These are phyloP conservation scores for Schizothecium vesticola DNA, from an alignment of 495 filamentous ascomycete genomes.

Conservation along the genomic window DNA sequence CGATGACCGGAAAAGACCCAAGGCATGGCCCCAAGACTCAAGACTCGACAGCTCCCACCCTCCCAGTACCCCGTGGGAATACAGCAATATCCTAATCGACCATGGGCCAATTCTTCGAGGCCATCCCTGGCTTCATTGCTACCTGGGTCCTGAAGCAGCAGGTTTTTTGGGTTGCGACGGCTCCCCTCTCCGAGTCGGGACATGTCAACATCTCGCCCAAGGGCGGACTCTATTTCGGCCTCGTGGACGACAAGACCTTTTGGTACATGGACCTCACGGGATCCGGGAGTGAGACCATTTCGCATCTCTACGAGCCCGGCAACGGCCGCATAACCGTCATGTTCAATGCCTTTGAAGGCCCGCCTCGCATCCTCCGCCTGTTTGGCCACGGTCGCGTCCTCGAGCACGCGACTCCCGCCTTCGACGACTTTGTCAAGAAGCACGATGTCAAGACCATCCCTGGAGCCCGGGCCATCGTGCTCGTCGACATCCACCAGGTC, in stretches of 20 bases:
- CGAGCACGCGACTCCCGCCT: slow-evolving; percentile 49
- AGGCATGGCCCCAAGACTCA: neutral
- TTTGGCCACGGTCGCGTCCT: slow-evolving; percentile 63
- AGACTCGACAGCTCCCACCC: neutral
- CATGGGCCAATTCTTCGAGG: slow-evolving; percentile 61
- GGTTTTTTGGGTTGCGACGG: slow-evolving; percentile 64
- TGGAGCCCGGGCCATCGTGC: slow-evolving; percentile 57
- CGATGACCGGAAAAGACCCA: slow-evolving; percentile 35
- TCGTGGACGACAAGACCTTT: slow-evolving; percentile 52
- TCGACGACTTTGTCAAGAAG: slow-evolving; percentile 41
- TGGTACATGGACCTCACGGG: slow-evolving; percentile 71
- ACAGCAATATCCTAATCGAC: neutral
- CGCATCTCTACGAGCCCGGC: slow-evolving; percentile 59
- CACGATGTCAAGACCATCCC: slow-evolving; percentile 38
- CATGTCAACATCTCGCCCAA: slow-evolving; percentile 70
- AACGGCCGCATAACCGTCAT: slow-evolving; percentile 68
- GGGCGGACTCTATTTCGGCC: slow-evolving; percentile 55
- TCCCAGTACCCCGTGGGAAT: neutral
- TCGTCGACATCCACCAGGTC: slow-evolving; percentile 63
- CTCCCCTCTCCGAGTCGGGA: slow-evolving; percentile 51
- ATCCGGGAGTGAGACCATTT: slow-evolving; percentile 65
- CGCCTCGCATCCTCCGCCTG: slow-evolving; percentile 63
- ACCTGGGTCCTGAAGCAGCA: slow-evolving; percentile 58
- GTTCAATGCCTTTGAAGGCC: slow-evolving; percentile 61
- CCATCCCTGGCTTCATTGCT: slow-evolving; percentile 49